Evolutionary conservation across 1,139 yeast species (phyloP), one percentile per base, ranked within the genome.

Genomic region (Blastobotrys petasosporus): DNA sequence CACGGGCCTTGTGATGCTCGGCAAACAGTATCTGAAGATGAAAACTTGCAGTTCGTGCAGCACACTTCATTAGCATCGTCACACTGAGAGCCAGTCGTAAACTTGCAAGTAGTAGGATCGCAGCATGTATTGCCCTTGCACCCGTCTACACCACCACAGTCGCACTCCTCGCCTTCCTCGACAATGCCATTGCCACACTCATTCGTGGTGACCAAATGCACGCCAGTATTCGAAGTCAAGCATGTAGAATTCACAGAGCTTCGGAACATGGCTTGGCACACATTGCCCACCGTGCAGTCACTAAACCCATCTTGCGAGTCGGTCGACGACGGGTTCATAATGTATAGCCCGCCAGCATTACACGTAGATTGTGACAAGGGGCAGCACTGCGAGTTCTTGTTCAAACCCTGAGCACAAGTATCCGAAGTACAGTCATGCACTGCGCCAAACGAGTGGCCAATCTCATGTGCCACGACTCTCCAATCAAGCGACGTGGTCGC

Each of bases 361-460:
- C 73, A 68, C 4, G 60, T 45, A 25, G 43, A 9, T 3, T 49
- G 20, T 2, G 65, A 46, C 37, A 59, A 47, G 4, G 71, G 73
- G 49, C 73, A 69, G 56, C 73, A 69, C 32, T 58, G 56, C 6
- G 61, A 53, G 5, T 63, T 48, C 7, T 53, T 48, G 29, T 63
- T 63, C 11, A 54, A 46, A 30, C 57, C 57, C 38, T 60, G 56
- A 1, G 60, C 37, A 46, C 72, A 68, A 1, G 72, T 63, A 12
- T 55, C 58, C 6, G 55, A 42, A 4, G 66, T 63, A 49, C 73
- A 68, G 48, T 68, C 73, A 50, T 68, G 73, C 15, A 65, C 68
- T 2, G 73, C 73, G n/a, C 73, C 73, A 51, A 68, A 68, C 4
- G 65, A 59, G 49, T 68, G 73, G 8, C 72, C 73, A 4, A 66